Evolutionary conservation across 208 protist species (phyloP).

Genomic region (Crithidia expoeki): DNA sequence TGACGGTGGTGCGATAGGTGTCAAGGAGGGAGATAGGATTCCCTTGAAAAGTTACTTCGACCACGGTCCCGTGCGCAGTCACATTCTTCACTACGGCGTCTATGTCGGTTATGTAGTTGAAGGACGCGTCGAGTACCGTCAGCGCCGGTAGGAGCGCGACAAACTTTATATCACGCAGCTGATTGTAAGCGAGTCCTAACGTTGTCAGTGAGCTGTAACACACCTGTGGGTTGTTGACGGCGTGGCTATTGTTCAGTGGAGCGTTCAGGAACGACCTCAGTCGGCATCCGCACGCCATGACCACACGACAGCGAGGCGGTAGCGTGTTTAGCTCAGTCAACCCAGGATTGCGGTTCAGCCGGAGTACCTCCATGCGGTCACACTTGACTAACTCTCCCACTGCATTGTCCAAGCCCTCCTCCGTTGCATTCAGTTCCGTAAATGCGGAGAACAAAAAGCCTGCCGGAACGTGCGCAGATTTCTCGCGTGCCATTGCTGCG

Average conservation of each 20-base stretch:
- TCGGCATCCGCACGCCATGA: slow-evolving; percentile 62
- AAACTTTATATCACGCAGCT: slow-evolving; percentile 50
- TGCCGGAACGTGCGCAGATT: slow-evolving; percentile 34
- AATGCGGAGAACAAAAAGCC: slow-evolving; percentile 55
- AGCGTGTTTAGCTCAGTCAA: slow-evolving; percentile 55
- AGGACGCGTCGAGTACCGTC: slow-evolving; percentile 66
- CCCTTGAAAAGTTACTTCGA: slow-evolving; percentile 66
- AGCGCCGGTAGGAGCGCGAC: slow-evolving; percentile 52
- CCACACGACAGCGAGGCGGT: slow-evolving; percentile 54
- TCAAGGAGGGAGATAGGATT: slow-evolving; percentile 76
- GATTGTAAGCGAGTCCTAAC: slow-evolving; percentile 74
- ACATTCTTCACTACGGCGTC: slow-evolving; percentile 39
- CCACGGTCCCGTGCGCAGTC: slow-evolving; percentile 43
- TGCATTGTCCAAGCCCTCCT: slow-evolving; percentile 39
- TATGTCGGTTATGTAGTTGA: slow-evolving; percentile 64
- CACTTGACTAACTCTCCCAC: slow-evolving; percentile 52
- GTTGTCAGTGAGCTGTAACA: slow-evolving; percentile 39
- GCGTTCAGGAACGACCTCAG: slow-evolving; percentile 28
- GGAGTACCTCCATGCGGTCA: slow-evolving; percentile 48
- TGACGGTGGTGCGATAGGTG: slow-evolving; percentile 55
- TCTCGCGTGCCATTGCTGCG: slow-evolving; percentile 49
- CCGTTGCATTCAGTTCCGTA: slow-evolving; percentile 52
- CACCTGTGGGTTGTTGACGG: no score
- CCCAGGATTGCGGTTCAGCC: slow-evolving; percentile 56
- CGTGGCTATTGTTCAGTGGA: neutral